Evolutionary conservation across 371 early-diverging fungal genomes (phyloP), one percentile per base, ranked within the genome.

Genomic region (Actinomortierella wolfii): DNA sequence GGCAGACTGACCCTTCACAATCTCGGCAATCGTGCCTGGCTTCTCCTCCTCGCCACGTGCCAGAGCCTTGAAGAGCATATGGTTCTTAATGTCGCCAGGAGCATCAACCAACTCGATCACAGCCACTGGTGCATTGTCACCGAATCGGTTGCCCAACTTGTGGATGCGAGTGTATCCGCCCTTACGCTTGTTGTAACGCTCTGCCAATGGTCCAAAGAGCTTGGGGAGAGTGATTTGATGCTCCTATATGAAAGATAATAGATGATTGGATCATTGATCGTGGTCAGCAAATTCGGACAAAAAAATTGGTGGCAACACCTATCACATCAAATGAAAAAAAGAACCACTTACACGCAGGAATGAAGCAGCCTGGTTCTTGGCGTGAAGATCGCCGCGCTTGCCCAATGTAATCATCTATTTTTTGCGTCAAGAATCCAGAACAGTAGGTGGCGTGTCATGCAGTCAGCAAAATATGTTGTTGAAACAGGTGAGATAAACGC

Each of bases 81-180:
- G 81, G 53, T 79, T 79, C 76, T 83, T 83, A 44, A 86, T 53
- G 57, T 89, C 89, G 26, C 76, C 78, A 8, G 85, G 83, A 43
- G 83, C 86, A 57, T 86, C 89, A 59, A 89, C 82, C 59, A 84
- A 90, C 78, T 97, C 97, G 49, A 98, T 88, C 57, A 96, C 86
- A 7, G 97, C 96, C 82, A 92, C 88, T 3, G 94, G 94, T 3
- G 96, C 95, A 57, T 91, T 85, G 78, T 97, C 98, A 41, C 90
- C 88, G 43, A 87, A 86, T 49, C 93, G 86, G 76, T 79, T 86
- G 40, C 96, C 97, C 59, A 89, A 82, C 56, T 87, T 84, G 63
- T 89, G 84, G 49, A 98, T 82, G 23, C 98, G 92, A 15, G 95
- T 94, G 80, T 95, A 98, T 23, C 97, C 97, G 55, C 97, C 96